A percentile compares a stretch with the other conserved stretches of the same genome.
Evolutionary conservation across 164 flowering plant species (phyloP).

Genomic region (Nelumbo lutea): DNA sequence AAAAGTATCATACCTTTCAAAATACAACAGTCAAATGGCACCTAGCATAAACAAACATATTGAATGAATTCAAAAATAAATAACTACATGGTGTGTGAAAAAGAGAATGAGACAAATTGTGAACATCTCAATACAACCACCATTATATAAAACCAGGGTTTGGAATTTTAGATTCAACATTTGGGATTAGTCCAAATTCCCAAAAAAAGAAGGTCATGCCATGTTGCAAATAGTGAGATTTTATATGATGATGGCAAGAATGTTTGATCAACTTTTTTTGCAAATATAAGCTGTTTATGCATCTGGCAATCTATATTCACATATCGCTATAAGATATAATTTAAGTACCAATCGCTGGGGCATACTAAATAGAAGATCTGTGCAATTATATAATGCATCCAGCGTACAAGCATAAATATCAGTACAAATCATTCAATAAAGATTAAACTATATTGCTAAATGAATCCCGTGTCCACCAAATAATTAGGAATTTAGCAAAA

Average conservation of each 20-base stretch:
- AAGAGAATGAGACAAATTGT: neutral
- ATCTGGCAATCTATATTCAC: too few relatives aligned
- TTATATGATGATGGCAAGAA: too few relatives aligned
- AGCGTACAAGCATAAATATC: neutral
- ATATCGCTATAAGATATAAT: too few relatives aligned
- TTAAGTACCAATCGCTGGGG: neutral
- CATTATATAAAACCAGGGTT: neutral
- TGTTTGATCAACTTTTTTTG: too few relatives aligned
- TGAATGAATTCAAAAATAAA: too few relatives aligned
- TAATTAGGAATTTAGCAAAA: neutral
- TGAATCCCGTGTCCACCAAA: too few relatives aligned
- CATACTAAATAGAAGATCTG: neutral
- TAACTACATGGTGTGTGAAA: neutral
- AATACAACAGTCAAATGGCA: neutral
- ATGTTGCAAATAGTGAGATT: too few relatives aligned
- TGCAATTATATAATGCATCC: neutral
- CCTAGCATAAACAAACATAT: neutral
- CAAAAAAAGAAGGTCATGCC: too few relatives aligned
- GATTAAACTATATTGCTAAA: neutral
- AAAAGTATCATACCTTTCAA: neutral
- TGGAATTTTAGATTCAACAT: neutral
- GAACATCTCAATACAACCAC: neutral
- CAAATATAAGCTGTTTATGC: too few relatives aligned
- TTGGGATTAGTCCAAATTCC: too few relatives aligned
- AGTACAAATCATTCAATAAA: neutral